Base-by-base conservation (phyloP, 1,284 basidiomycete genomes). In the Cutaneotrichosporon sp. region DNA sequence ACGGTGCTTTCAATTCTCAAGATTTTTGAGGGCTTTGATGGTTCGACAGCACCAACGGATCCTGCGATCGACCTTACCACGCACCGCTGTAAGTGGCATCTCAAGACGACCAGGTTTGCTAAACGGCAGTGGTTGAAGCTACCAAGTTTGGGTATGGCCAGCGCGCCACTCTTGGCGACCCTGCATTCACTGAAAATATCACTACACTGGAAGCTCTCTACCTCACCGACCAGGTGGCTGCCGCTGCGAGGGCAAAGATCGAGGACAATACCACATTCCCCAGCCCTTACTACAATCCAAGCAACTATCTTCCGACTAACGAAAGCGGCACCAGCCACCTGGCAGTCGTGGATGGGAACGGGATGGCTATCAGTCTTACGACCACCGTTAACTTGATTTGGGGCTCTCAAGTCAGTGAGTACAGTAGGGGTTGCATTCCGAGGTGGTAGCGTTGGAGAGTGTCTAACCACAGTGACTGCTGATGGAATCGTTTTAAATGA, bases 81-180 rank as follows among this genome's bases (percentile, higher is more conserved):
- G 10, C 76, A 77, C 45, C 66, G 70, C 7, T 50, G 63, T 65
- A 39, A 54, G 63, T 34, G 10, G 4, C n/a, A n/a, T n/a, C n/a
- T n/a, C n/a, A 72, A 48, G 76, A 21, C 20, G 76, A 48, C 4
- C 34, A 34, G n/a, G 10, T 18, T 15, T 66, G 20, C 78, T 79
- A 56, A 65, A 75, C n/a, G 61, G 78, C 30, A 69, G 5, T 78
- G 75, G 64, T 79, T 20, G 79, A 80, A 61, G 75, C 78, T 0
- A 69, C 77, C 59, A 80, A 80, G 59, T 73, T 68, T 40, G 74
- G 64, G 4, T 80, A 78, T 46, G 77, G 74, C 4, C 71, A 77
- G 56, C 65, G 77, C 39, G 67, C 72, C 9, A 64, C 60, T 3
- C 67, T 71, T 26, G 76, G 74, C 15, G 77, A 78, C 51, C 76